phyloP scores from a whole-genome alignment of 2,329 filamentous ascomycete genomes.

The Verticillium tricorpus region DNA sequence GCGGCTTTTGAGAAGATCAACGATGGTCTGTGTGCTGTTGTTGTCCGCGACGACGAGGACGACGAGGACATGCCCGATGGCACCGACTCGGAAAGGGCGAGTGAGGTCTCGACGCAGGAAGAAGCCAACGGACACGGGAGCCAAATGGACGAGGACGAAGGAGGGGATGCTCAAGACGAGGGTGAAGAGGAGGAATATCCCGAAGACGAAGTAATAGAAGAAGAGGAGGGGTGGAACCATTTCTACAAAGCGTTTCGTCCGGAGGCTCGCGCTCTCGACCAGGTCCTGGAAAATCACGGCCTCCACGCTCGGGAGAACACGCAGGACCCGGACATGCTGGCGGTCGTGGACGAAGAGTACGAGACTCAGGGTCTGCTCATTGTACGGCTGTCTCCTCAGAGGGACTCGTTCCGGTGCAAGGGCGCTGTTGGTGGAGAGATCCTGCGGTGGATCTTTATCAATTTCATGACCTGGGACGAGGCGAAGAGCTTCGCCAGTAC shows the following conservation, averaged over 20 bases:
- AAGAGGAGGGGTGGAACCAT: background rate
- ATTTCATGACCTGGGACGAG: slow-evolving; percentile 7
- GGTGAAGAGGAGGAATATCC: too few relatives aligned
- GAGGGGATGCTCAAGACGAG: too few relatives aligned
- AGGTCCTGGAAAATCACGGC: background rate
- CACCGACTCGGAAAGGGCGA: too few relatives aligned
- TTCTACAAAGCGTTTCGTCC: background rate
- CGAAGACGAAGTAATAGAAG: too few relatives aligned
- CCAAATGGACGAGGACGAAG: too few relatives aligned
- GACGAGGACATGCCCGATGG: background rate
- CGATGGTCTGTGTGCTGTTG: background rate
- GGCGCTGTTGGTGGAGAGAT: slow-evolving; percentile 3
- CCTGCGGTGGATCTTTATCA: slow-evolving; percentile 3
- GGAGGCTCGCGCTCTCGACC: background rate
- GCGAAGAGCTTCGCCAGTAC: slow-evolving; percentile 1
- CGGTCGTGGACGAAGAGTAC: slow-evolving; percentile 4
- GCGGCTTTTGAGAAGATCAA: background rate
- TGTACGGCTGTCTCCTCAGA: background rate
- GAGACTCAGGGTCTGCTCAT: background rate
- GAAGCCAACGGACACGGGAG: too few relatives aligned
- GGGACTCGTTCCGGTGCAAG: slow-evolving; percentile 5
- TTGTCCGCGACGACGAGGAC: background rate
- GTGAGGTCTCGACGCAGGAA: too few relatives aligned
- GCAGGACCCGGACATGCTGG: background rate
- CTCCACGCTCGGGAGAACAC: background rate